Evolutionary conservation across 306 rosid species (phyloP), one percentile per base, ranked within the genome.

Genomic region (Sophora flavescens): DNA sequence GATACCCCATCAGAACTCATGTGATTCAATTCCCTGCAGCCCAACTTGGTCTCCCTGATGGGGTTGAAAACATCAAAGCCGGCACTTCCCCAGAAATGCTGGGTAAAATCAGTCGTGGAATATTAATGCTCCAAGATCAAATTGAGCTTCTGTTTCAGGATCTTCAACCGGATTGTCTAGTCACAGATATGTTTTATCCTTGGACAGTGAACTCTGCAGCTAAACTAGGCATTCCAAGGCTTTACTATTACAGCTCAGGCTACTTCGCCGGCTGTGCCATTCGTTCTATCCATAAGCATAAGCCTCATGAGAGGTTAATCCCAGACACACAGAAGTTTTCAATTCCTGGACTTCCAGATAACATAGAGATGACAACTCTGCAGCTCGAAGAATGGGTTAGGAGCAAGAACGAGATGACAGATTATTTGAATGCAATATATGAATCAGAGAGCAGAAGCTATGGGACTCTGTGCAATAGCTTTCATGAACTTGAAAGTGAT

Each of bases 361-460:
- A 5, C 1, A 68, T 75, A 16, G 67, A 75, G 77, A 81, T 81
- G 57, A 75, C 72, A 0, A 47, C 77, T 39, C 42, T 28, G 18
- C 72, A 75, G 66, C 16, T 81, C 4, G 28, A 5, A 22, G 60
- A 39, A 1, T 75, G 50, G 64, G 0, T 8, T 1, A 81, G 68
- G 58, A 30, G 28, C 1, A 36, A 51, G 60, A 48, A 1, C 41
- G 0, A 5, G 0, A 1, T 3, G 16, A 26, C 60, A 1, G 14
- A 1, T 13, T 8, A 5, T 13, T 30, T 81, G 48, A 48, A 75
- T 2, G 51, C n/a, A 51, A 33, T 75, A 10, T 68, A 6, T 44
- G 67, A 68, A 17, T 51, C 84, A 59, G 72, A 81, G 66, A 8
- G 54, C 12, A 75, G 13, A 75, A 81, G 80, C 72, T 81, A 81